These are phyloP conservation scores for Candida oleophila DNA, from an alignment of 805 yeast genomes.

Conservation along the genomic window DNA sequence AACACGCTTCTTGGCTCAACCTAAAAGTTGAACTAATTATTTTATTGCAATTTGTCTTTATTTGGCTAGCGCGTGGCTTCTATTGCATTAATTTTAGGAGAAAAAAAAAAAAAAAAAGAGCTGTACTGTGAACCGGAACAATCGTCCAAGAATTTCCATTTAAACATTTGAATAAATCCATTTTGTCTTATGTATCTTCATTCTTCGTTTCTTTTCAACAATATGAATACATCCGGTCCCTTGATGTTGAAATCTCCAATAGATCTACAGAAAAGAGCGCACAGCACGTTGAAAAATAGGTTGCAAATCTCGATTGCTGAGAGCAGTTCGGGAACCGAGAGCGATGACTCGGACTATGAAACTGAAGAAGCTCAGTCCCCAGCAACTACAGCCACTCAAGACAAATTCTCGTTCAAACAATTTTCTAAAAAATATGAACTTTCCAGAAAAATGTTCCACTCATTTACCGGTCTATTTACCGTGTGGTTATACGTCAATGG, in stretches of 20 bases:
- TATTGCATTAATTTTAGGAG: neutral
- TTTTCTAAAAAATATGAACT: slow-evolving; percentile 14
- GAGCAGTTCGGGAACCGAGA: neutral
- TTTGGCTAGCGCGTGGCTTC: neutral
- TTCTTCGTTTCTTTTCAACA: slow-evolving; percentile 8
- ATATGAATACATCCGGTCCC: neutral
- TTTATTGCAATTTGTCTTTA: neutral
- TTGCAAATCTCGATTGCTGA: neutral
- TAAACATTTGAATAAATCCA: no score
- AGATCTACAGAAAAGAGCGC: neutral
- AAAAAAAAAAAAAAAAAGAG: neutral
- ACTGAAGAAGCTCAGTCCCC: neutral
- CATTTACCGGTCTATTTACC: slow-evolving; percentile 16
- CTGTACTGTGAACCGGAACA: neutral
- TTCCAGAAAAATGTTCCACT: slow-evolving; percentile 20
- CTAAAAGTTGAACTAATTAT: no score
- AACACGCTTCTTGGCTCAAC: no score
- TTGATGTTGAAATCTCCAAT: slow-evolving; percentile 1
- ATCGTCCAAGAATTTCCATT: no score
- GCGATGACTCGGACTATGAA: neutral
- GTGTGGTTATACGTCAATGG: slow-evolving; percentile 17
- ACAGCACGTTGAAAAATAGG: neutral
- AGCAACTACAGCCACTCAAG: neutral
- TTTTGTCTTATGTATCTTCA: neutral
- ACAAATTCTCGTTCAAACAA: neutral